Evolutionary conservation across 768 basidiomycete genomes (phyloP).

Genomic region (Podaxis sp.): DNA sequence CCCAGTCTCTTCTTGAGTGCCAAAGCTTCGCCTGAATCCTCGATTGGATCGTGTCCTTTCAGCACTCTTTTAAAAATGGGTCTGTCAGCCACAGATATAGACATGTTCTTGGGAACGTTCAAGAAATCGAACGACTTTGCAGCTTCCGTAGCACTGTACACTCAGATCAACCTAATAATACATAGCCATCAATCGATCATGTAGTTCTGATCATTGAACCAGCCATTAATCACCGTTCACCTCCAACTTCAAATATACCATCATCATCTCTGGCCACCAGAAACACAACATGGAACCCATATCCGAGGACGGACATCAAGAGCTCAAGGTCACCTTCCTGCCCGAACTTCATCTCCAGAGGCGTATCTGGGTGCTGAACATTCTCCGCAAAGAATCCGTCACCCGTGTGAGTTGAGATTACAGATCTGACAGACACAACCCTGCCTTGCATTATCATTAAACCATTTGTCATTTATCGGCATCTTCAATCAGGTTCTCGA

Average conservation of each 20-base stretch:
- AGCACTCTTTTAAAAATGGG: no score
- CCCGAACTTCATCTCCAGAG: conserved; percentile 67
- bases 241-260: not conserved
- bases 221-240: no score
- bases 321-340: conserved; percentile 57
- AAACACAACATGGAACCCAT: conserved; percentile 4
- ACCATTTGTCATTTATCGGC: not conserved
- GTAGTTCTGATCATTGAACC: not conserved
- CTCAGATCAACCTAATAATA: no score
- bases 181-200: not conserved
- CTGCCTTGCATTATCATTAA: not conserved
- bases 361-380: conserved; percentile 66
- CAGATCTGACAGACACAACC: no score
- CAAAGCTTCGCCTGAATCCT: no score
- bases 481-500: conserved; percentile 60
- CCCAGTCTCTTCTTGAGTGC: no score
- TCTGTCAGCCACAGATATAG: no score
- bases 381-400: conserved; percentile 52
- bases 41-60: no score
- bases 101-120: not conserved
- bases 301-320: conserved; percentile 20
- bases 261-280: not conserved
- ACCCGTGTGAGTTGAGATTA: conserved; percentile 37
- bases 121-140: not conserved
- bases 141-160: no score